A percentile compares a stretch with the other conserved stretches of the same genome.
These are phyloP conservation scores for Platismatia glauca DNA, from an alignment of 495 filamentous ascomycete genomes.

Conservation along the genomic window DNA sequence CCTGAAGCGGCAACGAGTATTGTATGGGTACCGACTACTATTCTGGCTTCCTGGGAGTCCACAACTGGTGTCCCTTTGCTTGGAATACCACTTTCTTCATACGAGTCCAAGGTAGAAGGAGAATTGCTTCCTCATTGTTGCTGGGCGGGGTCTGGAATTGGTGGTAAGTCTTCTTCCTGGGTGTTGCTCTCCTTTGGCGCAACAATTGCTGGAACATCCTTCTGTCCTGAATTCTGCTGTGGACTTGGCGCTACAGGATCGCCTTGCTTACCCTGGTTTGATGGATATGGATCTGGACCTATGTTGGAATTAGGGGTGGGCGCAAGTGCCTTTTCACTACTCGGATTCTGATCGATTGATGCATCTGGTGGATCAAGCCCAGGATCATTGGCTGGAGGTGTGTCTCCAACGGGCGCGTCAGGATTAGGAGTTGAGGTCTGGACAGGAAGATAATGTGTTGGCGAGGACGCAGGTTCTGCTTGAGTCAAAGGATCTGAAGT, in stretches of 20 bases:
- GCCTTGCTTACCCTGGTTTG: background rate
- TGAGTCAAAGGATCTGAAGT: background rate
- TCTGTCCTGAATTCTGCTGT: background rate
- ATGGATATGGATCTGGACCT: background rate
- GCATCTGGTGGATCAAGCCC: background rate
- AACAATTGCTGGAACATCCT: background rate
- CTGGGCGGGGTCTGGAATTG: background rate
- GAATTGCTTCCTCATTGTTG: background rate
- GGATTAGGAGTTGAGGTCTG: background rate
- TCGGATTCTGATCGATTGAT: background rate
- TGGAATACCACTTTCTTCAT: background rate
- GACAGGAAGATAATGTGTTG: background rate
- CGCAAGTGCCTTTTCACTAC: background rate
- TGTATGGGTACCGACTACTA: background rate
- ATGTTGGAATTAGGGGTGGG: background rate
- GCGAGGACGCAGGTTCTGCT: constrained; percentile 2
- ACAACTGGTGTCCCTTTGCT: background rate
- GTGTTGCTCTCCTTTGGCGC: background rate
- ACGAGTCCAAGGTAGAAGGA: background rate
- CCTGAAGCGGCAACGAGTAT: background rate
- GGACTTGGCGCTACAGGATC: background rate
- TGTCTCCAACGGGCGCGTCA: background rate
- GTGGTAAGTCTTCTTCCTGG: background rate
- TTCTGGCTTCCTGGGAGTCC: background rate
- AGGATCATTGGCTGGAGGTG: background rate